Base-by-base conservation (phyloP, 1,284 basidiomycete genomes). In the Cystobasidium sp. region DNA sequence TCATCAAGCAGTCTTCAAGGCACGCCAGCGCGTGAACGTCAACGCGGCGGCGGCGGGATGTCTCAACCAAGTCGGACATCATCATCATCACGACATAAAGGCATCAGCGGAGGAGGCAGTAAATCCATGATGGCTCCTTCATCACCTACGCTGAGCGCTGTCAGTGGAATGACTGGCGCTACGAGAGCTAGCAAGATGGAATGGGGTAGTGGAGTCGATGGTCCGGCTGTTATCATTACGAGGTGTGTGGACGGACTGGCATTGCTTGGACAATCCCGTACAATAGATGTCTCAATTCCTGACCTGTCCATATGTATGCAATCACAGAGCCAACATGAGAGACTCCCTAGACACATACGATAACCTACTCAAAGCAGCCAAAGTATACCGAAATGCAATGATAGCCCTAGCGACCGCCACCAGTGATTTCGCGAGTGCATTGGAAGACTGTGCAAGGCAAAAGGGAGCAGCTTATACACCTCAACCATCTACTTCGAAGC, bases 331-430 rank as follows among this genome's bases (percentile, higher is more conserved):
- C 10, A 73, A 76, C 49, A 49, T 70, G 20, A 61, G 56, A 3
- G 43, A 64, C 31, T 75, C 72, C 1, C 56, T 76, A 6, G 67
- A 64, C 14, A 73, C 75, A 4, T 76, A 65, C 46, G 75, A 76
- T 18, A 18, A 46, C 31, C 51, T 76, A 20, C 67, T 97, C 84
- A 87, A 84, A 76, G 87, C 89, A 58, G 91, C 91, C 77, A 90
- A 92, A 65, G 87, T 87, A 68, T 97, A 96, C 84, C 91, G 94
- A 62, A 85, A 89, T 47, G 91, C 92, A 39, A 86, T 97, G 77
- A 83, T 94, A 71, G 87, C 88, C 61, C 90, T 97, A 87, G 91
- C 92, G 16, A 88, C 88, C 75, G 93, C 90, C 10, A 93, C 93
- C 5, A 91, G 93, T 52, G 87, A 88, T 3, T 92, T 97, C 77